A percentile compares a stretch with the other conserved stretches of the same genome.
These are phyloP conservation scores for Saccharum officinarum DNA, from an alignment of 176 grass and related monocot genomes.

Conservation along the genomic window DNA sequence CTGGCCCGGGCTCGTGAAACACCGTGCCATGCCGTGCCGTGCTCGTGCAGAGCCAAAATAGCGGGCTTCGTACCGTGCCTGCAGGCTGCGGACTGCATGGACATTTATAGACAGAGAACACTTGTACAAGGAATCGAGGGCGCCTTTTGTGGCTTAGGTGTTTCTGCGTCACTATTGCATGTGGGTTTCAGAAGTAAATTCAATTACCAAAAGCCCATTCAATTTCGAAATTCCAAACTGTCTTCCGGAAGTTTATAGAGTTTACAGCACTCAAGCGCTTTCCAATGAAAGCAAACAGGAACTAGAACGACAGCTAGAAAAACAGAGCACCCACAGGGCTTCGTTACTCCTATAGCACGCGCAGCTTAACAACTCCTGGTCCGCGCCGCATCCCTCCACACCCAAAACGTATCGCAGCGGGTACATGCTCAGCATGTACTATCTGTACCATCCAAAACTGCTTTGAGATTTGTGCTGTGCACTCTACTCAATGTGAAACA, in stretches of 20 bases:
- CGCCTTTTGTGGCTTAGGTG: conserved; percentile 19
- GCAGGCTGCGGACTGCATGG: no score
- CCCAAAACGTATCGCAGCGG: no score
- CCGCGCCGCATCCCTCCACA: neutral
- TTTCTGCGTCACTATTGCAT: no score
- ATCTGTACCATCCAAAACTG: no score
- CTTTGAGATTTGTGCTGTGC: no score
- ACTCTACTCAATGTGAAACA: no score
- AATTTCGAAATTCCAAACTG: neutral
- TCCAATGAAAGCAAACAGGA: neutral
- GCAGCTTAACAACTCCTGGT: neutral
- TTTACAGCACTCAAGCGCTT: neutral
- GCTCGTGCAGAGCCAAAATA: no score
- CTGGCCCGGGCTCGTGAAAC: no score
- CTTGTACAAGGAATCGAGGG: neutral
- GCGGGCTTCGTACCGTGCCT: no score
- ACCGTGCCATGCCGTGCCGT: no score
- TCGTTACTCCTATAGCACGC: neutral
- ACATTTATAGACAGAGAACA: no score
- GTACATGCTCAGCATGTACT: no score
- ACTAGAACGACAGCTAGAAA: neutral
- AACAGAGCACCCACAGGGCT: neutral
- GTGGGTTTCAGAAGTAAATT: neutral
- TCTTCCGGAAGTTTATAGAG: neutral
- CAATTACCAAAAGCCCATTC: neutral